Evolutionary conservation across 176 grass and related monocot genomes (phyloP), one percentile per base, ranked within the genome.

Genomic region (Luzula sylvatica): DNA sequence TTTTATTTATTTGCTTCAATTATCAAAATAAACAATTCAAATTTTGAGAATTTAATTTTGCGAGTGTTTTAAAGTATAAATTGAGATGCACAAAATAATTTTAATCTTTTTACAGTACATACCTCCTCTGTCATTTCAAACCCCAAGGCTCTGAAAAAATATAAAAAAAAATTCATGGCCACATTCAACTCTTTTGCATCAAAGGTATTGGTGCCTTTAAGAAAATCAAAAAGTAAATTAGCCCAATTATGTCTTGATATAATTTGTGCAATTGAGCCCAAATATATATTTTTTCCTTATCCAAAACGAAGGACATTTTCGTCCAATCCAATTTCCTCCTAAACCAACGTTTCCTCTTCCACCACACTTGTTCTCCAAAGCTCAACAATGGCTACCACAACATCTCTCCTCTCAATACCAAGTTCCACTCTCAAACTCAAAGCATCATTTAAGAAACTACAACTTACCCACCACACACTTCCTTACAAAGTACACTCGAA

Each of bases 101-200:
- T n/a, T n/a, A n/a, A 2, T 20, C 28, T 32, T 49, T 26, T 25
- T 29, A 27, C 22, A 64, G 60, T 64, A 41, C 42, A 29, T 78
- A 98, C 93, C 72, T 98, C 58, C 39, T 98, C 93, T 40, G 81
- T 90, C 78, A 87, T 80, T 75, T 92, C 93, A 53, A 98, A 98
- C 28, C 86, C 93, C 81, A 98, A 67, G 65, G 92, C 85, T 77
- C 92, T 98, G 75, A 18, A 67, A 51, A 52, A 54, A 18, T 65
- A 39, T 11, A 2, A 35, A 14, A 72, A 18, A 40, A 7, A 20
- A 22, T 3, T 87, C 81, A 98, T 90, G 43, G 93, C 92, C 62
- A 87, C 86, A 77, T 82, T 86, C 56, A 98, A 57, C 69, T 98
- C 86, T 43, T 98, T 87, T 15, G 72, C 81, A 40, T 98, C 92